Evolutionary conservation across 208 protist genomes (phyloP).

Genomic region (Crithidia fasciculata): DNA sequence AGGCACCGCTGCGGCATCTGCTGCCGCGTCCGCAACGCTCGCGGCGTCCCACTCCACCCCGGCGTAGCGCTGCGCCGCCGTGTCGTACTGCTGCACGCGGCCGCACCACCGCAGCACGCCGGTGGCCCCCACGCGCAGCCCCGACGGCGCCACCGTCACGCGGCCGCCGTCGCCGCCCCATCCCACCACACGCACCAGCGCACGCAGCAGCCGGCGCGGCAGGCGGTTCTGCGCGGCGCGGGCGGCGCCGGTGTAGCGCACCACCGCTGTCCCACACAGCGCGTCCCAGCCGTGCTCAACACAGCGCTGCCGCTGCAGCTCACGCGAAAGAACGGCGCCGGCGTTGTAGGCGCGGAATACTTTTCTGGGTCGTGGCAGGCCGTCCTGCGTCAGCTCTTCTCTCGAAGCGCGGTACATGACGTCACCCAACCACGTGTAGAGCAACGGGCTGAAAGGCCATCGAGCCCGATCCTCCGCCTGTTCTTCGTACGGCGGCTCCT

Average conservation of each 20-base stretch:
- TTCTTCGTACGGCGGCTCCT: constrained; percentile 28
- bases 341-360: constrained; percentile 8
- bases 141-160: background rate
- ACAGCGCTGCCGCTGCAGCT: constrained; percentile 41
- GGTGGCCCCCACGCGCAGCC: constrained; percentile 4
- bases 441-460: constrained; percentile 20
- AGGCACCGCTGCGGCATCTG: background rate
- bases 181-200: constrained; percentile 30
- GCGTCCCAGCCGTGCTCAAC: constrained; percentile 34
- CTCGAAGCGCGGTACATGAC: constrained; percentile 19
- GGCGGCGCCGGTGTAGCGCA: constrained; percentile 28
- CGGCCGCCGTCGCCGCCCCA: background rate
- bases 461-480: constrained; percentile 38
- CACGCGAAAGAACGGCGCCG: background rate
- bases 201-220: constrained; percentile 9
- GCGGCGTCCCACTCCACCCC: constrained; percentile 56
- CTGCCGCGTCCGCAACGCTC: background rate
- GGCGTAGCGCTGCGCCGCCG: constrained; percentile 40
- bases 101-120: constrained; percentile 61
- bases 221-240: background rate
- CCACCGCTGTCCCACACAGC: constrained; percentile 34
- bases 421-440: constrained; percentile 43
- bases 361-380: background rate
- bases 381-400: constrained; percentile 6
- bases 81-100: constrained; percentile 43